Conservation (phyloP, 805 yeast species). For the Candida taoyuanica region DNA sequence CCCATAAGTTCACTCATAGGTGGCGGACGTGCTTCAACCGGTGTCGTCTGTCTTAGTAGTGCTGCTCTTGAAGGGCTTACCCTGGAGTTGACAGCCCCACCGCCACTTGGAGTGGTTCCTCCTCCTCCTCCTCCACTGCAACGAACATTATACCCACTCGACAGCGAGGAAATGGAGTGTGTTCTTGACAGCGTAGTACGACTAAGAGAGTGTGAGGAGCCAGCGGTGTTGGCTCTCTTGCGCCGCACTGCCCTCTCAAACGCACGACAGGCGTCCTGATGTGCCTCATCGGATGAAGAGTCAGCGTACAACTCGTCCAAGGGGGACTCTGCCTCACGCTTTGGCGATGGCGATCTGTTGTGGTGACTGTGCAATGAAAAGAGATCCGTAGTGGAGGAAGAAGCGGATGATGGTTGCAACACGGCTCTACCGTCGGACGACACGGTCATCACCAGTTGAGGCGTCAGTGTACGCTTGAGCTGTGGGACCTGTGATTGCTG, state of each 20-base stretch:
- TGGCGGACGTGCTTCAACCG: constrained; percentile 13
- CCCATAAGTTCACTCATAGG: constrained; percentile 14
- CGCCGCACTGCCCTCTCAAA: constrained; percentile 24
- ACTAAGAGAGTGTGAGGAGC: constrained; percentile 17
- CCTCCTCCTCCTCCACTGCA: too few species aligned
- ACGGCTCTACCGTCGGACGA: constrained; percentile 17
- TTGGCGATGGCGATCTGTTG: constrained; percentile 25
- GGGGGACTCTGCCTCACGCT: constrained; percentile 18
- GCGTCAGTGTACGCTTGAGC: constrained; percentile 13
- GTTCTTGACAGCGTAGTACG: constrained; percentile 15
- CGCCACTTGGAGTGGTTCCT: too few species aligned
- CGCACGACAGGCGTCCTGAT: constrained; percentile 17
- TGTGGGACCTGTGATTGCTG: constrained; percentile 3
- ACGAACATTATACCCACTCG: constrained; percentile 17
- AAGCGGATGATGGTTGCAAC: constrained; percentile 20
- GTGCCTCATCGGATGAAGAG: constrained; percentile 15
- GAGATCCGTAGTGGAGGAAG: constrained; percentile 24
- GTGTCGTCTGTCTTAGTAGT: constrained; percentile 20
- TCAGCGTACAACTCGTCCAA: constrained; percentile 6
- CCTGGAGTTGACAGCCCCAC: too few species aligned
- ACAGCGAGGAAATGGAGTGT: constrained; percentile 23
- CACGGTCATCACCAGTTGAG: constrained; percentile 17
- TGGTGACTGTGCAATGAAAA: constrained; percentile 19
- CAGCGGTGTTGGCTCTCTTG: constrained; percentile 25
- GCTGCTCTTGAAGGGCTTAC: constrained; percentile 22